A percentile compares a stretch with the other conserved stretches of the same genome.
These are phyloP conservation scores for Fusarium protoensiforme DNA, from an alignment of 2,329 filamentous ascomycete species.

Conservation along the genomic window DNA sequence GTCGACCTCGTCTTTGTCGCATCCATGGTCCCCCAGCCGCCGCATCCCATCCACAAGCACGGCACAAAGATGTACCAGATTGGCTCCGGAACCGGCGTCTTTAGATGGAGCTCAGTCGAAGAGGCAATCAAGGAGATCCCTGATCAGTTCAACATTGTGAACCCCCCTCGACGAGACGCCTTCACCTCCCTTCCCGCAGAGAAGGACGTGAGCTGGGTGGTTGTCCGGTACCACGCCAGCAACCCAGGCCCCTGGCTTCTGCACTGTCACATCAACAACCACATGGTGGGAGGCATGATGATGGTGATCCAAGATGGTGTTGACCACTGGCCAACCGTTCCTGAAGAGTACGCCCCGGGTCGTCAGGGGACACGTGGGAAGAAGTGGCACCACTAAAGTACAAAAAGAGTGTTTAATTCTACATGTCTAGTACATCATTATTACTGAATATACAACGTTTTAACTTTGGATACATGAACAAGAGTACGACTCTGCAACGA, in stretches of 20 bases:
- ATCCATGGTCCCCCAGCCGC: slow-evolving; percentile 56
- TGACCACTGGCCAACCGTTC: slow-evolving; percentile 56
- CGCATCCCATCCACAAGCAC: slow-evolving; percentile 74
- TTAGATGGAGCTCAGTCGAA: slow-evolving; percentile 63
- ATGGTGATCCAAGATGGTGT: slow-evolving; percentile 62
- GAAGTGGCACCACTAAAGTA: neutral
- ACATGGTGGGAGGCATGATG: slow-evolving; percentile 66
- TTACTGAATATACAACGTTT: neutral
- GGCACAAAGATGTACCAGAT: slow-evolving; percentile 69
- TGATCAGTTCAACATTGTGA: slow-evolving; percentile 65
- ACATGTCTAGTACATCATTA: neutral
- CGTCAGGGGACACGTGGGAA: slow-evolving; percentile 11
- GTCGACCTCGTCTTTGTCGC: slow-evolving; percentile 66
- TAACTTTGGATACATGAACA: neutral
- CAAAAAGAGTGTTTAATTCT: neutral
- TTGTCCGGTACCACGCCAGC: slow-evolving; percentile 62
- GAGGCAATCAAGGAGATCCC: slow-evolving; percentile 62
- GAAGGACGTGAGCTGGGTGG: slow-evolving; percentile 54
- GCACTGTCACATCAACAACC: slow-evolving; percentile 67
- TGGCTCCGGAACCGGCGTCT: slow-evolving; percentile 61
- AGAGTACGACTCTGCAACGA: neutral
- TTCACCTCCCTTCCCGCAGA: slow-evolving; percentile 40
- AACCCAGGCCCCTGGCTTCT: slow-evolving; percentile 66
- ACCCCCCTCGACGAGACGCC: slow-evolving; percentile 64
- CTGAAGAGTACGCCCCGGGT: slow-evolving; percentile 49